Evolutionary conservation across 306 rosid genomes (phyloP), one percentile per base, ranked within the genome.

Genomic region (Quercus robur): DNA sequence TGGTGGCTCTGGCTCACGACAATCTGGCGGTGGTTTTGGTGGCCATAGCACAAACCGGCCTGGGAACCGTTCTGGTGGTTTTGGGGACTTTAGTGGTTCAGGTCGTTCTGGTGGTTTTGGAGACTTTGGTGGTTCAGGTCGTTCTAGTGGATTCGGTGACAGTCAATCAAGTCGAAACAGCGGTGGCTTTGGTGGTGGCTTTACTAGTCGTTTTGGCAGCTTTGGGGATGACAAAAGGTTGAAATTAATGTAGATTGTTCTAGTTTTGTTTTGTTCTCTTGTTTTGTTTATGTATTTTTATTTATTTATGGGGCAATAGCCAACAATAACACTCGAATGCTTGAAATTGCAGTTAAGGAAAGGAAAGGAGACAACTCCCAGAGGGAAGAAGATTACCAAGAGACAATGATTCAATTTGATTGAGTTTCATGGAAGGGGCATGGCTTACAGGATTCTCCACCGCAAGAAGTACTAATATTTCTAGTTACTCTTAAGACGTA

Each of bases 11-110:
- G 77, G 85, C 68, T 80, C 74, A 5, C 82, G 87, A 15, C 86
- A 71, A 70, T 81, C 89, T 21, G 86, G 92, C 54, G 77, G 59
- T 67, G 79, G 85, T 56, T 81, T 23, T 78, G 81, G 81, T 78
- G 90, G 90, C 66, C 12, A 87, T 57, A 80, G 83, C 79, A 46
- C 87, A 44, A 85, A 84, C 26, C 84, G 88, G n/a, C 70, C 54
- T 70, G 93, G 97, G 63, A 76, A 84, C 28, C 46, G 46, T 41
- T 89, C 73, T 61, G 87, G 93, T 70, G 79, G 88, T 73, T 77
- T 80, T 70, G 86, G 86, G 38, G 85, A 83, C 35, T 73, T 70
- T 67, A 58, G 87, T 23, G 31, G 84, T 61, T 82, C 85, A 5
- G 87, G 64, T 74, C 83, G 56, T 21, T 80, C 85, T 44, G 75